Base-by-base conservation (phyloP, 352 stramenopile genomes). In the Chrysophaeum taylorii region DNA sequence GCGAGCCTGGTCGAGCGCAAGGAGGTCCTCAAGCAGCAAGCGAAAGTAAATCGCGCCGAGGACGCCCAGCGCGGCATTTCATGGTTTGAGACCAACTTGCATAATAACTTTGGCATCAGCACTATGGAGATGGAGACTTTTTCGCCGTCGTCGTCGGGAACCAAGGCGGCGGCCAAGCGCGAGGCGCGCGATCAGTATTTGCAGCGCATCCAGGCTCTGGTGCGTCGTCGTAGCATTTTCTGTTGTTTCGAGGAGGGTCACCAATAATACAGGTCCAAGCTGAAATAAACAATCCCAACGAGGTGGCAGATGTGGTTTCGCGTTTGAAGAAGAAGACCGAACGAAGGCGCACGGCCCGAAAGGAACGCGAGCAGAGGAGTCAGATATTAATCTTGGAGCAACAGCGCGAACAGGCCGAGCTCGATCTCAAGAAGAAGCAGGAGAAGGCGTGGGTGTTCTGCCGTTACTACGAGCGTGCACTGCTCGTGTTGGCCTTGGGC, bases 331-430 rank as follows among this genome's bases (percentile, higher is more conserved):
- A 15, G 1, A 68, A 74, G 64, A 45, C 25, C 21, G 12, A 68
- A 9, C 62, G 67, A 36, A 67, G 57, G 36, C 25, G 39, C 21
- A 38, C 9, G 16, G 50, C 62, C 48, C 48, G 52, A 23, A 29
- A 37, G 25, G 25, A 61, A 33, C 61, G 63, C 25, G 70, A 70
- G 62, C 62, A 62, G 15, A 36, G 70, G 7, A 25, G 50, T 21
- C 37, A 63, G 1, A 74, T 71, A 36, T 71, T 74, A 53, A 35
- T 62, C 31, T 12, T 52, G 27, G 70, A 74, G 27, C 70, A 74
- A 53, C 60, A 64, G 18, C 45, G 70, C n/a, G 39, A 33, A 12
- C 62, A 71, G 50, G 23, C 41, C 2, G 31, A 66, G 4, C 21
- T 37, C 31, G 33, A 48, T 5, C 33, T 16, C 33, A 23, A 4